Evolutionary conservation across 1,284 basidiomycete species (phyloP), one percentile per base, ranked within the genome.

Genomic region (Schizophyllum commune): DNA sequence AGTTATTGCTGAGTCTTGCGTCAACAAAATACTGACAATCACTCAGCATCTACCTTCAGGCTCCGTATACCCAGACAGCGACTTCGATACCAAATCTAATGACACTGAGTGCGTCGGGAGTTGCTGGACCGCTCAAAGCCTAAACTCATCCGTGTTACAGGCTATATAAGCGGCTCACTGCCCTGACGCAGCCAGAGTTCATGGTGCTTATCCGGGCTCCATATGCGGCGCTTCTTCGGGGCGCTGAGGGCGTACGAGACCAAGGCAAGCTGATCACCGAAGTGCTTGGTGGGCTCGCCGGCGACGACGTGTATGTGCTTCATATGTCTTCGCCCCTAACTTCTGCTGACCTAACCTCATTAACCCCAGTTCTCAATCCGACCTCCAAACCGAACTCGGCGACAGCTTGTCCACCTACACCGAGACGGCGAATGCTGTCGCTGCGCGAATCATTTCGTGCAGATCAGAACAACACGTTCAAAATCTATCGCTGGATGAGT

Each of bases 401-500:
- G 94, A 96, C 64, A 83, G 90, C 34, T 79, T 98, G 34, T 83
- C 87, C 1, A 89, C 92, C 0, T 84, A 87, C 0, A 86, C 91
- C 52, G 94, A 97, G 69, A 81, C 95, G 6, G 86, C 93, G 7
- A 95, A 55, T 20, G 53, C 11, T 15, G 5, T 55, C 9, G 9
- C 20, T 11, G 53, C 20, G 11, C 53, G 53, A 2, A 15, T 55
- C 11, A 15, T 33, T 79, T 83, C 55, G 78, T 86, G 4, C 86
- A 11, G 96, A 39, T 78, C 86, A 5, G 92, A 95, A 64, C 86
- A 89, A 63, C 92, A 97, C 70, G 80, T 89, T 0, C 72, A 81
- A 6, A 17, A 17, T 47, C 79, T 98, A 20, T 77, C 86, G 32
- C 74, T 98, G 52, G 73, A 79, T 1, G 83, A 86, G 39, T 99